Conservation (phyloP, 2,329 filamentous ascomycete genomes). For the Pestalotiopsis fici region DNA sequence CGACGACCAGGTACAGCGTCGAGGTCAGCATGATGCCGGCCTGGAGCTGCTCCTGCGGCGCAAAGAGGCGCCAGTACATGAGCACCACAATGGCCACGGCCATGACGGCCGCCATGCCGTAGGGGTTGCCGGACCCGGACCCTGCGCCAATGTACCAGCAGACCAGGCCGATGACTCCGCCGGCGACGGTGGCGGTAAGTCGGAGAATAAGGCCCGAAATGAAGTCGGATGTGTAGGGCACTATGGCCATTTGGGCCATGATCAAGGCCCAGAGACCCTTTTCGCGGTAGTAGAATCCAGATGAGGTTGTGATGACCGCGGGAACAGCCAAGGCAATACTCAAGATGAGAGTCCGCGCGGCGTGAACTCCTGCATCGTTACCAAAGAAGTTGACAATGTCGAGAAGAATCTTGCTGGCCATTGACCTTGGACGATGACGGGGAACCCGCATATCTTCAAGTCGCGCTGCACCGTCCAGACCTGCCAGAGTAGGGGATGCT, state of each 20-base stretch:
- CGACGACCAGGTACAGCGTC: neutral
- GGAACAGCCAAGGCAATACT: neutral
- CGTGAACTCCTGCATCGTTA: neutral
- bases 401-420: neutral
- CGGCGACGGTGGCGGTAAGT: neutral
- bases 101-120: conserved; percentile 5
- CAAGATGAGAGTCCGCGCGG: neutral
- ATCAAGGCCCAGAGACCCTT: conserved; percentile 4
- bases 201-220: neutral
- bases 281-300: conserved; percentile 2
- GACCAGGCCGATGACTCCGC: neutral
- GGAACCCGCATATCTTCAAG: neutral
- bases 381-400: neutral
- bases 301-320: neutral
- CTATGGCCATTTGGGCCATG: conserved; percentile 2
- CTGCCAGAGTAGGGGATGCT: neutral
- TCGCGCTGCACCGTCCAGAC: neutral
- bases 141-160: conserved; percentile 1
- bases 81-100: neutral
- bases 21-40: conserved; percentile 3
- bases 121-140: neutral
- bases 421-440: neutral
- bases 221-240: conserved; percentile 1
- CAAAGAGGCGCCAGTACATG: conserved; percentile 1
- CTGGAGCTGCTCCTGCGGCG: neutral